These are phyloP conservation scores for Conticribra guillardii DNA, from an alignment of 108 stramenopile genomes.

Conservation along the genomic window DNA sequence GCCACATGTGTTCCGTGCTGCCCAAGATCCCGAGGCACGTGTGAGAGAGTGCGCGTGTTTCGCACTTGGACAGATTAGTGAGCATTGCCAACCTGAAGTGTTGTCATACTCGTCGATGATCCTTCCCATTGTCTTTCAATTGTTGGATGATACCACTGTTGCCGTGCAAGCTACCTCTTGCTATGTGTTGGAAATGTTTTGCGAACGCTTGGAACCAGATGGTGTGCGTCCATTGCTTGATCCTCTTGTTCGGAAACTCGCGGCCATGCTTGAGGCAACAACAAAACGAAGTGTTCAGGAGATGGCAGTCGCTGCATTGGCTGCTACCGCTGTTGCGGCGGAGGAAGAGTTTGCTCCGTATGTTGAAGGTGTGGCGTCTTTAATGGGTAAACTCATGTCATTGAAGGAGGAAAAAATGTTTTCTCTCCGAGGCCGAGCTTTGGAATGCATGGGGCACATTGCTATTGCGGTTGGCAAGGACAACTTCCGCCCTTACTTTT, in stretches of 20 bases:
- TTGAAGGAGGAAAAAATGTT: constrained; percentile 80
- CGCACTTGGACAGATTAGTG: constrained; percentile 94
- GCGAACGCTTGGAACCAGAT: constrained; percentile 94
- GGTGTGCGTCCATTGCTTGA: constrained; percentile 91
- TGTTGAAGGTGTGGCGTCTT: constrained; percentile 78
- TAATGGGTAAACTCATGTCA: constrained; percentile 86
- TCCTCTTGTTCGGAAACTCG: constrained; percentile 89
- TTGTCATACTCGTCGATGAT: constrained; percentile 88
- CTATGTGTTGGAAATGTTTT: constrained; percentile 99
- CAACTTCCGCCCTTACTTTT: constrained; percentile 94
- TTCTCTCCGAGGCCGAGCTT: constrained; percentile 91
- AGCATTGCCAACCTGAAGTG: constrained; percentile 98
- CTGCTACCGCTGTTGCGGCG: constrained; percentile 96
- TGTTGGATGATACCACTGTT: constrained; percentile 89
- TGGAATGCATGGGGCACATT: constrained; percentile 99
- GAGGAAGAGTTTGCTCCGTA: constrained; percentile 97
- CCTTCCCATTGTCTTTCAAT: constrained; percentile 91
- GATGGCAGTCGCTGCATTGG: constrained; percentile 97
- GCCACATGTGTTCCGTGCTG: constrained; percentile 84
- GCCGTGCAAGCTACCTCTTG: constrained; percentile 94
- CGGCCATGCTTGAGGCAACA: constrained; percentile 89
- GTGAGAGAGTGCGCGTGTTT: constrained; percentile 98
- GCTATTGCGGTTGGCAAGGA: constrained; percentile 96
- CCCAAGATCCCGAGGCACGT: constrained; percentile 82
- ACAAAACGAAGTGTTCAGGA: constrained; percentile 94